Conservation (phyloP, 2,329 filamentous ascomycete species). For the Remersonia thermophila region DNA sequence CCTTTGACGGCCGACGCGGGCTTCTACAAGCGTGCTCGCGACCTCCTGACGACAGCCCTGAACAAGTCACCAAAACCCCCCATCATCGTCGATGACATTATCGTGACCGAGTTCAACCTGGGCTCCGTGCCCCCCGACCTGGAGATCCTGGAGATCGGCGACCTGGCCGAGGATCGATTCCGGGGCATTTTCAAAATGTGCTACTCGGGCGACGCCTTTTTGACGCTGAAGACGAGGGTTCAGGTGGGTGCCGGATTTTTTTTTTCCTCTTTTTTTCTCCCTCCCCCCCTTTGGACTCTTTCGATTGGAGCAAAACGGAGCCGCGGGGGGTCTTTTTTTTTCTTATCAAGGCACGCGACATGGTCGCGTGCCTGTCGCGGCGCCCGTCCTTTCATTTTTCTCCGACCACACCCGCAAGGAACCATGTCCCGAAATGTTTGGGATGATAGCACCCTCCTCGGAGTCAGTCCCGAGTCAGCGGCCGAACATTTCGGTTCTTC, state of each 20-base stretch:
- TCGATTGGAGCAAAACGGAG: neutral
- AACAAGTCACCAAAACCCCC: slow-evolving; percentile 98
- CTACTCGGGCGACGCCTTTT: slow-evolving; percentile 86
- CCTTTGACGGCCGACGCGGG: slow-evolving; percentile 89
- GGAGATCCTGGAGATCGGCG: slow-evolving; percentile 95
- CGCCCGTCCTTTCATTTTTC: too few species aligned
- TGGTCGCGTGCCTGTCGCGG: too few species aligned
- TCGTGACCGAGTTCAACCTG: slow-evolving; percentile 94
- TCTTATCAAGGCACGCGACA: too few species aligned
- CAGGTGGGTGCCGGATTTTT: slow-evolving; percentile 47
- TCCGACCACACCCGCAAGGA: too few species aligned
- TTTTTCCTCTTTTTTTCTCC: slow-evolving; percentile 10
- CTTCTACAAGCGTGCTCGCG: slow-evolving; percentile 80
- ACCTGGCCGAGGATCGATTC: slow-evolving; percentile 92
- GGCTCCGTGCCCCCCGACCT: slow-evolving; percentile 88
- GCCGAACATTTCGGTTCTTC: neutral
- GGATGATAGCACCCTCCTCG: too few species aligned
- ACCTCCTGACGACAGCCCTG: slow-evolving; percentile 85
- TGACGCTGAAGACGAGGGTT: slow-evolving; percentile 90
- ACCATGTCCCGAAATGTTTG: too few species aligned
- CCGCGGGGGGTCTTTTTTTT: neutral
- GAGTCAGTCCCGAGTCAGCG: neutral
- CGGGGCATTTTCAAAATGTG: slow-evolving; percentile 99
- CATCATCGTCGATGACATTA: slow-evolving; percentile 98
- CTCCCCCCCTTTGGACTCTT: too few species aligned